A percentile compares a stretch with the other conserved stretches of the same genome.
Conservation (phyloP, 139 green algal genomes). For the Nannochloris sp. region DNA sequence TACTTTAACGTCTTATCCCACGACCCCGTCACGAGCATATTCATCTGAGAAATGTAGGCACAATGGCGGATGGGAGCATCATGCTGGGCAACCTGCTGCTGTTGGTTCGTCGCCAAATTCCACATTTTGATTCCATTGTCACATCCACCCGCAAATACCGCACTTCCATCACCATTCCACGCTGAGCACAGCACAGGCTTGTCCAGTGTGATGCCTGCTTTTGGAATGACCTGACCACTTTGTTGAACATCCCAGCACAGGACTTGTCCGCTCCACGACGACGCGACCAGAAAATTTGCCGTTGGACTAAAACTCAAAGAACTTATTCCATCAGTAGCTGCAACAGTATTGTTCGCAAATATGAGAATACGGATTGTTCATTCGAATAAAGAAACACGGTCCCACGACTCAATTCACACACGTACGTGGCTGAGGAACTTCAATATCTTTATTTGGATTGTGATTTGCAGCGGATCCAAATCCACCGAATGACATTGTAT, state of each 20-base stretch:
- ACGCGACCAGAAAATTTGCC: conserved; percentile 81
- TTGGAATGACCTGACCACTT: conserved; percentile 63
- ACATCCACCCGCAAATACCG: conserved; percentile 71
- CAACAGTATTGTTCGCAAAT: background rate
- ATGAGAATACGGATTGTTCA: background rate
- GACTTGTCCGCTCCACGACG: conserved; percentile 53
- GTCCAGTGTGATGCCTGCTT: conserved; percentile 64
- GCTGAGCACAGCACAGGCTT: conserved; percentile 76
- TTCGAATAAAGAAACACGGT: background rate
- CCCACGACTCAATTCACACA: background rate
- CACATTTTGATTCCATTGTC: conserved; percentile 91
- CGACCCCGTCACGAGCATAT: conserved; percentile 54
- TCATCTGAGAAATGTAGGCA: conserved; percentile 65
- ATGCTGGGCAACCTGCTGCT: conserved; percentile 72
- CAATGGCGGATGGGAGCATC: conserved; percentile 69
- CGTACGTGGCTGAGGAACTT: conserved; percentile 48
- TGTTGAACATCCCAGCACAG: conserved; percentile 62
- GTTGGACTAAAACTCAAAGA: conserved; percentile 73
- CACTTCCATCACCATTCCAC: conserved; percentile 76
- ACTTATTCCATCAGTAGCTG: conserved; percentile 68
- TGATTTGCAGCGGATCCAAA: conserved; percentile 14
- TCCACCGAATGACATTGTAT: conserved; percentile 4
- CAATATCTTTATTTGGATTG: conserved; percentile 76
- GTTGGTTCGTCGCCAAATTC: conserved; percentile 78
- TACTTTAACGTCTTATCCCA: conserved; percentile 69